Evolutionary conservation across 331 rosid species (phyloP).

Genomic region (Dryas integrifolia): DNA sequence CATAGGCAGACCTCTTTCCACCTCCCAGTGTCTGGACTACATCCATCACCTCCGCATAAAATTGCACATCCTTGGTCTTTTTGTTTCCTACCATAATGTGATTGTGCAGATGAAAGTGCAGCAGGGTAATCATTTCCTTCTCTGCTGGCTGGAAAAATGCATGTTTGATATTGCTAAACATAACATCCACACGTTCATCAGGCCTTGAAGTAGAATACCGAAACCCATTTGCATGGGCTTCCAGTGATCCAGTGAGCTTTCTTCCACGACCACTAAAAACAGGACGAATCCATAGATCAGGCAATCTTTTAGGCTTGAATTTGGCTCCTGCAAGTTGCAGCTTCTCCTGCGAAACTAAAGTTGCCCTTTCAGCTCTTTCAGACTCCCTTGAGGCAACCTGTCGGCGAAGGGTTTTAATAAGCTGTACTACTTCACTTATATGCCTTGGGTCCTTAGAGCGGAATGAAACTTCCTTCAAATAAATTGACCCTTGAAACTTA

Average conservation of each 20-base stretch:
- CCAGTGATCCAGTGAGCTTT: slow-evolving; percentile 72
- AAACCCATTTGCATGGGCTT: slow-evolving; percentile 77
- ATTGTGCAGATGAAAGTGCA: slow-evolving; percentile 78
- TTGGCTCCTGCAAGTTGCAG: slow-evolving; percentile 67
- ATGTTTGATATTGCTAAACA: slow-evolving; percentile 73
- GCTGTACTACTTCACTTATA: slow-evolving; percentile 65
- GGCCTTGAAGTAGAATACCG: slow-evolving; percentile 75
- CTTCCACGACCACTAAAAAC: slow-evolving; percentile 79
- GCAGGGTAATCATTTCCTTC: slow-evolving; percentile 75
- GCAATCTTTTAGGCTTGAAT: slow-evolving; percentile 65
- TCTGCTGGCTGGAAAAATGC: slow-evolving; percentile 84
- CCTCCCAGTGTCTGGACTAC: slow-evolving; percentile 80
- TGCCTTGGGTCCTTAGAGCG: slow-evolving; percentile 83
- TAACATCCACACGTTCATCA: slow-evolving; percentile 65
- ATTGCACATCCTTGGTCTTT: slow-evolving; percentile 83
- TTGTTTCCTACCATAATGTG: slow-evolving; percentile 89
- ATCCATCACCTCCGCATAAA: slow-evolving; percentile 79
- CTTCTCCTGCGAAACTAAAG: slow-evolving; percentile 78
- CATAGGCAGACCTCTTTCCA: slow-evolving; percentile 71
- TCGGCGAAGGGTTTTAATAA: slow-evolving; percentile 66
- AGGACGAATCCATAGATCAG: slow-evolving; percentile 82
- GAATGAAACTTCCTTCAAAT: slow-evolving; percentile 80
- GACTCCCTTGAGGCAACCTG: slow-evolving; percentile 83
- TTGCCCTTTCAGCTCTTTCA: slow-evolving; percentile 81
- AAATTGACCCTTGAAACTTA: slow-evolving; percentile 62